These are phyloP conservation scores for Echinochloa phyllopogon DNA, from an alignment of 176 grass and related monocot species.

Conservation along the genomic window DNA sequence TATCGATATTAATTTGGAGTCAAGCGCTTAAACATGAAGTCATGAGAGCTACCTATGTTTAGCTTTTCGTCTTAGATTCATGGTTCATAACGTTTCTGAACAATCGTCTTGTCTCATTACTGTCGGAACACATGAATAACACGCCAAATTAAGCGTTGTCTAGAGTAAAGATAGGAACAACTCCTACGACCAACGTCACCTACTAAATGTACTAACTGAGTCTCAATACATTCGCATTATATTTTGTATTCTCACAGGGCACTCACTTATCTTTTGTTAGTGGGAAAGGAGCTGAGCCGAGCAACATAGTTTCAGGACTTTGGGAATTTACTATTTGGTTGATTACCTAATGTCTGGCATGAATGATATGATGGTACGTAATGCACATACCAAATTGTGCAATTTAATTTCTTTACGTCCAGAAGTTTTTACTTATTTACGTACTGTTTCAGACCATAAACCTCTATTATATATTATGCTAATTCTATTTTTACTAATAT, in stretches of 20 bases:
- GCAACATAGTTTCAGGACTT: not conserved
- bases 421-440: not conserved
- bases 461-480: not conserved
- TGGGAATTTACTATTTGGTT: not conserved
- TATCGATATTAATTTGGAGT: constrained; percentile 23
- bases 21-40: constrained; percentile 42
- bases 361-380: not conserved
- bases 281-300: not conserved
- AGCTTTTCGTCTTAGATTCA: constrained; percentile 26
- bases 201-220: not conserved
- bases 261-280: not conserved
- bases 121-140: constrained; percentile 37
- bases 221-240: too few species aligned
- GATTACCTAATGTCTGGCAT: not conserved
- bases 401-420: not conserved
- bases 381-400: not conserved
- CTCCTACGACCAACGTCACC: not conserved
- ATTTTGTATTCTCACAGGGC: too few species aligned
- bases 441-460: not conserved
- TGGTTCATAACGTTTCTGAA: constrained; percentile 29
- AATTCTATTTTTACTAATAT: not conserved
- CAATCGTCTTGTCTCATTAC: constrained; percentile 22
- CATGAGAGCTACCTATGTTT: constrained; percentile 39
- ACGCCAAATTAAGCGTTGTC: constrained; percentile 3
- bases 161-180: constrained; percentile 15